Base-by-base conservation (phyloP, 164 flowering plant genomes). In the Chloranthus sessilifolius region DNA sequence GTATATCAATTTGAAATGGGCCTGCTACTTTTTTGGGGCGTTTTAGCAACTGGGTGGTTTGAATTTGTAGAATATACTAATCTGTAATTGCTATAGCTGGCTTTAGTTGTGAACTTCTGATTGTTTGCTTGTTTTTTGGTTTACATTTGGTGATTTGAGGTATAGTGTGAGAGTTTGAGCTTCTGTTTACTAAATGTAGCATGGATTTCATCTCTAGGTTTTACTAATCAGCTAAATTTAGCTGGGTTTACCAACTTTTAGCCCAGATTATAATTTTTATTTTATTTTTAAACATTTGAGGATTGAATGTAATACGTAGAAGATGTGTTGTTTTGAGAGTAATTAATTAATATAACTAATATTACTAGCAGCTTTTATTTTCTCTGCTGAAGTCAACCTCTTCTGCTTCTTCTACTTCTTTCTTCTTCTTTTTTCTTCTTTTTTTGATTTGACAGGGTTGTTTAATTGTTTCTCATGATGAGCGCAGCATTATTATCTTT, bases 1-100 rank as follows among this genome's bases (percentile, higher is more conserved):
- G 46, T 9, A 47, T 62, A 27, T 53, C 64, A 59, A 44, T 41
- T n/a, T 58, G 30, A 49, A 40, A 23, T 23, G 22, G n/a, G n/a
- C n/a, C n/a, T n/a, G n/a, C n/a, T n/a, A n/a, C n/a, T n/a, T n/a
- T n/a, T n/a, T n/a, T n/a, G n/a, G n/a, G n/a, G n/a, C n/a, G n/a
- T n/a, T n/a, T n/a, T n/a, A n/a, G n/a, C n/a, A n/a, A n/a, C n/a
- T 36, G 46, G 21, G 25, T 35, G 37, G 29, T 28, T 28, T 12
- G 34, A 25, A 33, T 56, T 29, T 46, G 51, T 45, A 45, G 35
- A 8, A 37, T n/a, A 28, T 22, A 28, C 60, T 56, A 25, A 45
- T 45, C 47, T 5, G 28, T n/a, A n/a, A n/a, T n/a, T n/a, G n/a
- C n/a, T n/a, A n/a, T n/a, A n/a, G n/a, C n/a, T n/a, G n/a, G n/a